Conservation (phyloP, 768 basidiomycete species). For the Pleurotus tuoliensis region DNA sequence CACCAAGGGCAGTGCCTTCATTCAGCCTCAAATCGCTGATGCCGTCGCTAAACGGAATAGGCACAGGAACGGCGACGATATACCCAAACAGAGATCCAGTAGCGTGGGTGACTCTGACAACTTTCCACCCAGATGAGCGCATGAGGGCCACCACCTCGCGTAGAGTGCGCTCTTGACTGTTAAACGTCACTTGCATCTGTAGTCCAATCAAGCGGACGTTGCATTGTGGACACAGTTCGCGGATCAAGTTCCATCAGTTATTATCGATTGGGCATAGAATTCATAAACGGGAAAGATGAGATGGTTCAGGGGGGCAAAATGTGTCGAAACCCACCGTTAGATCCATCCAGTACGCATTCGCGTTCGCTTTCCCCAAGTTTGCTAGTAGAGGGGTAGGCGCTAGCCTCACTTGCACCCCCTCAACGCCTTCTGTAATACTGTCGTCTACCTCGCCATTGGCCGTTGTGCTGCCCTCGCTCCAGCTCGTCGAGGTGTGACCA, state of each 20-base stretch:
- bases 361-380: slow-evolving; percentile 70
- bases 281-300: not conserved
- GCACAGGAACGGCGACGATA: slow-evolving; percentile 60
- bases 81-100: slow-evolving; percentile 69
- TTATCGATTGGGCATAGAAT: slow-evolving; percentile 1
- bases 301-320: not conserved
- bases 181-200: slow-evolving; percentile 69
- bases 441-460: slow-evolving; percentile 14
- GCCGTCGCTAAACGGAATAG: slow-evolving; percentile 34
- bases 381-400: slow-evolving; percentile 62
- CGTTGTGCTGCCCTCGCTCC: not conserved
- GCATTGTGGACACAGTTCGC: not conserved
- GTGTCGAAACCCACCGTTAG: slow-evolving; percentile 42
- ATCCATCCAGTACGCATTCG: slow-evolving; percentile 70
- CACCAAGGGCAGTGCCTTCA: slow-evolving; percentile 3
- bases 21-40: not conserved
- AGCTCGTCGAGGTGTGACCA: not conserved
- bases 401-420: slow-evolving; percentile 49
- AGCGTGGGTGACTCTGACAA: slow-evolving; percentile 50
- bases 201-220: not conserved
- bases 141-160: slow-evolving; percentile 55
- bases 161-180: slow-evolving; percentile 67
- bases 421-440: slow-evolving; percentile 32
- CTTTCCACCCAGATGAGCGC: slow-evolving; percentile 58
- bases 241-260: not conserved